These are phyloP conservation scores for Cicer pinnatifidum DNA, from an alignment of 306 rosid genomes.

Conservation along the genomic window DNA sequence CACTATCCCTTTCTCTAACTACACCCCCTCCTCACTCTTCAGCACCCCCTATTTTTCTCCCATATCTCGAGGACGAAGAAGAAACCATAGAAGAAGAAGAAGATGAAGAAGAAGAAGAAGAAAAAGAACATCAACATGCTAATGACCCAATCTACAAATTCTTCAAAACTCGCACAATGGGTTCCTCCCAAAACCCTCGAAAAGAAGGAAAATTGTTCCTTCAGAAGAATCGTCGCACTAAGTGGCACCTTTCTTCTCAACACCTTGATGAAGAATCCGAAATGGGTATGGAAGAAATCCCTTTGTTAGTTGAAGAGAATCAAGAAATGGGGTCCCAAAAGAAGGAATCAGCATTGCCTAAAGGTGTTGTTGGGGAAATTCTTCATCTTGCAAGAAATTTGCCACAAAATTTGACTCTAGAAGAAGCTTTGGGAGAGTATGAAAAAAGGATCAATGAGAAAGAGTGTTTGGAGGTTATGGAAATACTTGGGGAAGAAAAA, in stretches of 20 bases:
- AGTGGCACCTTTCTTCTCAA: conserved; percentile 67
- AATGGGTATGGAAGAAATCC: conserved; percentile 15
- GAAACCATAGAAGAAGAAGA: conserved; percentile 8
- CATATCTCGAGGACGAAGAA: conserved; percentile 45
- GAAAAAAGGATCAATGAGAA: conserved; percentile 59
- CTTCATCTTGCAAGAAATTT: conserved; percentile 64
- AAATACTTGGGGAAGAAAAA: conserved; percentile 59
- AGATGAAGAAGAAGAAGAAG: neutral
- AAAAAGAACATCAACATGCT: conserved; percentile 12
- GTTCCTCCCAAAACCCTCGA: conserved; percentile 59
- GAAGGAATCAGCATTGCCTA: conserved; percentile 43
- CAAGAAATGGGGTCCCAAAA: conserved; percentile 36
- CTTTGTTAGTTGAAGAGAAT: conserved; percentile 25
- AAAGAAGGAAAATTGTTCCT: conserved; percentile 55
- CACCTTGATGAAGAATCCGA: conserved; percentile 48
- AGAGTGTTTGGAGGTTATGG: conserved; percentile 67
- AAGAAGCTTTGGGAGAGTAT: conserved; percentile 64
- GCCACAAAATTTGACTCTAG: conserved; percentile 64
- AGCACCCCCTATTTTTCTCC: conserved; percentile 61
- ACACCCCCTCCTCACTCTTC: conserved; percentile 38
- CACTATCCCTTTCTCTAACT: neutral
- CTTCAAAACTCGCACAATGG: conserved; percentile 54
- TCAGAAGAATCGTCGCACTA: conserved; percentile 56
- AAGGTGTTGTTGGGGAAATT: conserved; percentile 66
- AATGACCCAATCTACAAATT: conserved; percentile 67